Evolutionary conservation across 208 protist genomes (phyloP), one percentile per base, ranked within the genome.

Genomic region (Trypanosoma mega): DNA sequence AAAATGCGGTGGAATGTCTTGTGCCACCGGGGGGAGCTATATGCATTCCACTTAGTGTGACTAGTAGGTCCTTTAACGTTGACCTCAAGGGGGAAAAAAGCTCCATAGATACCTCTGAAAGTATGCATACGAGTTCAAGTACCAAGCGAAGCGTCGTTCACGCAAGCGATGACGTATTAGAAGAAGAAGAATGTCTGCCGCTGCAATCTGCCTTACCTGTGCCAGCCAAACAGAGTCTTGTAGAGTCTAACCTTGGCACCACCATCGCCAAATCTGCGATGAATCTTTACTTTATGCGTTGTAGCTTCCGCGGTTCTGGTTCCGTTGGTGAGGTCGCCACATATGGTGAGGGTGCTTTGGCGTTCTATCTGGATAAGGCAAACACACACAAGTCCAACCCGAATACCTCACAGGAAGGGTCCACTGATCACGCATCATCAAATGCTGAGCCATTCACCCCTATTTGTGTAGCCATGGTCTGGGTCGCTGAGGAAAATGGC

Each of bases 321-420:
- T 41, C 48, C 11, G 60, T 87, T 36, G 80, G 79, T n/a, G 68
- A 49, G 16, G 46, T 37, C 18, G 21, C 63, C 26, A 34, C 57
- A 44, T 6, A 58, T 53, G 36, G 72, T 70, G 50, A n/a, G 12
- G 53, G 65, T 11, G 74, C 63, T 24, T 55, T 88, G 18, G 66
- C 75, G 21, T 93, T 93, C 57, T 90, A 89, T 68, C 67, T 81
- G n/a, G 82, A 93, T 62, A 79, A 79, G 57, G 79, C 64, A 9
- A 68, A 68, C 26, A 54, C 71, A 55, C 14, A 29, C 1, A 54
- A 71, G 54, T 14, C 29, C 1, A 26, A 2, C 3, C 50, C 63
- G 69, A 55, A 41, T 49, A 54, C n/a, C 26, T 18, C n/a, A 44
- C 47, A 41, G 27, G 62, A 68, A 59, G 63, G 27, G 21, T 44